Evolutionary conservation across 495 filamentous ascomycete species (phyloP), one percentile per base, ranked within the genome.

Genomic region (Choiromyces venosus): DNA sequence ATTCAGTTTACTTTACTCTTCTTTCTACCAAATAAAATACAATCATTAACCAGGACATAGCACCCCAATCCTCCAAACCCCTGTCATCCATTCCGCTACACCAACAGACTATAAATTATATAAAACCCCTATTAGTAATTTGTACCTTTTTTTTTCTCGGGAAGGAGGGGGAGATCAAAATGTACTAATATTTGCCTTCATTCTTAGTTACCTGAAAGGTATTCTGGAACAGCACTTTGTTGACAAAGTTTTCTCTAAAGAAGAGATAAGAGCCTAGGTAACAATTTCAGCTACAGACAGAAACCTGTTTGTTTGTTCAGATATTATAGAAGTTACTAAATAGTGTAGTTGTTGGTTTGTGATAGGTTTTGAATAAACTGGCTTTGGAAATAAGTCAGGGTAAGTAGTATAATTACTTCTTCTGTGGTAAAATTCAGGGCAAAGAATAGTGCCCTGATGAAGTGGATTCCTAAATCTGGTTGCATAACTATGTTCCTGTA

Each of bases 181-280:
- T n/a, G n/a, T n/a, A n/a, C n/a, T n/a, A n/a, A n/a, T n/a, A n/a
- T n/a, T 86, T 86, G 42, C 87, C 85, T 66, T 86, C 85, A 9
- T 82, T 82, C 33, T 82, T 82, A 61, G 84, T 76, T 1, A 82
- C 80, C 14, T 71, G 56, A 65, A 84, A 79, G 38, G 81, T 84
- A 4, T 72, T 66, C 67, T 85, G 79, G 44, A 84, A 74, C 1
- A 72, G 70, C 0, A 73, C 29, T 0, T 71, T 74, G 73, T 82
- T 74, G 1, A 82, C 82, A 79, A 83, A 88, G 78, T 87, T 85
- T 7, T 72, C 73, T 21, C 85, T 82, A 2, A 87, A 87, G 75
- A 88, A 85, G 0, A 89, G 83, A 16, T 87, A 86, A 14, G 85
- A 87, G 7, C 83, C 86, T 25, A 72, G 14, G 29, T 79, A 69